Evolutionary conservation across 2,329 filamentous ascomycete species (phyloP), one percentile per base, ranked within the genome.

Genomic region (Blastomyces parvus): DNA sequence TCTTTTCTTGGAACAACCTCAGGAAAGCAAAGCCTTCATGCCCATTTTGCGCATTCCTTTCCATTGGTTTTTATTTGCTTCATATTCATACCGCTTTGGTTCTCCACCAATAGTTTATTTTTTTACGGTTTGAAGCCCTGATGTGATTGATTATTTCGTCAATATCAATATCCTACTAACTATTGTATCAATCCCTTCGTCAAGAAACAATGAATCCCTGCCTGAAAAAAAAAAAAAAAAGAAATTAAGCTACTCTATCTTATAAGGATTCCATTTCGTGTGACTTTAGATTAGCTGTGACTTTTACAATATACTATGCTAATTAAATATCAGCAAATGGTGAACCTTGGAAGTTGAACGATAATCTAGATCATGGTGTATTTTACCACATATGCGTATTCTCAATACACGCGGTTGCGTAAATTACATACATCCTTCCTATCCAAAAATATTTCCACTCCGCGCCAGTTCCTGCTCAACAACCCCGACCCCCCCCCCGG

Each of bases 401-500:
- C 25, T 11, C n/a, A 25, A 36, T 59, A 59, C 57, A 19, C 17
- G 5, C 40, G 13, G 5, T 13, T 33, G 30, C 40, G 14, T 59
- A 59, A 59, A 59, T 40, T 59, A 48, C 40, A 59, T 59, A 46
- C 38, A 48, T 59, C 57, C 11, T 17, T 25, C 53, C 3, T 33
- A 6, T 2, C n/a, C n/a, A 40, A 59, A 44, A 25, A 27, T 30
- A 59, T 59, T 59, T 59, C 56, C 4, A 27, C 36, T 57, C 33
- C 55, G 33, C 55, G 5, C 27, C 53, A 36, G n/a, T 11, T 8
- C 2, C 19, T 8, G 44, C 19, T 46, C 14, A 8, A 30, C 25
- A 17, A 27, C 14, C 25, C 22, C 48, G 17, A 52, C 7, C 25
- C 22, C n/a, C n/a, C n/a, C 13, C 56, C n/a, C 11, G 8, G 36